These are phyloP conservation scores for Neofusicoccum sp. DNA, from an alignment of 2,329 filamentous ascomycete genomes.

Conservation along the genomic window DNA sequence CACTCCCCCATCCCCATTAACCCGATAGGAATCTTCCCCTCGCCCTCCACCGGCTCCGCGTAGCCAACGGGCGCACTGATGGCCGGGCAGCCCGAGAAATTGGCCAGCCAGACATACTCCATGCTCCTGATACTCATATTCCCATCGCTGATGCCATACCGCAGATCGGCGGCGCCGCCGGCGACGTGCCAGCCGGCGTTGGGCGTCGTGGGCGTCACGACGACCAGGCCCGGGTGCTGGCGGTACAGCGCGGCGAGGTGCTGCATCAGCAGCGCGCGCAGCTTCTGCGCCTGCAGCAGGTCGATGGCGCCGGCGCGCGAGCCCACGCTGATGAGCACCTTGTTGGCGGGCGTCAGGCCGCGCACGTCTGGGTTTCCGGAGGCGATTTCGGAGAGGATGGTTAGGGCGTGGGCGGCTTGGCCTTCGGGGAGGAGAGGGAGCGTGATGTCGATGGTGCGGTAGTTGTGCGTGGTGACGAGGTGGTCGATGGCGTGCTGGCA, in stretches of 20 bases:
- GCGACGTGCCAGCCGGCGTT: constrained; percentile 72
- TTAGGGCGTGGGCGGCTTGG: constrained; percentile 75
- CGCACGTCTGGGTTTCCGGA: constrained; percentile 53
- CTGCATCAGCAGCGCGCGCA: constrained; percentile 76
- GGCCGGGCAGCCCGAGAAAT: constrained; percentile 77
- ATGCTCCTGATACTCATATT: constrained; percentile 76
- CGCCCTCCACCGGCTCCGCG: constrained; percentile 57
- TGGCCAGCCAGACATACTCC: constrained; percentile 85
- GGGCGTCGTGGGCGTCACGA: constrained; percentile 78
- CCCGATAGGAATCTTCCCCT: constrained; percentile 59
- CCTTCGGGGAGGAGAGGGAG: constrained; percentile 71
- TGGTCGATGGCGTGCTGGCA: constrained; percentile 66
- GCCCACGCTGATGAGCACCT: constrained; percentile 68
- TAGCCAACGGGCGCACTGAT: constrained; percentile 78
- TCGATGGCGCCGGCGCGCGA: constrained; percentile 68
- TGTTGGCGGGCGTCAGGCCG: constrained; percentile 67
- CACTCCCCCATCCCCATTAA: constrained; percentile 59
- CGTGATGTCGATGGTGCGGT: constrained; percentile 61
- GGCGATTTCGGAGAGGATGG: constrained; percentile 74
- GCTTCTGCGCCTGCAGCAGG: constrained; percentile 70
- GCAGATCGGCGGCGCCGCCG: constrained; percentile 62
- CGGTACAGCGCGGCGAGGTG: constrained; percentile 74
- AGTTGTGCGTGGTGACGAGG: constrained; percentile 56
- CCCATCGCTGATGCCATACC: constrained; percentile 69
- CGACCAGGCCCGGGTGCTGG: constrained; percentile 71